Base-by-base conservation (phyloP, 2,329 filamentous ascomycete species). In the Colletotrichum sp. region DNA sequence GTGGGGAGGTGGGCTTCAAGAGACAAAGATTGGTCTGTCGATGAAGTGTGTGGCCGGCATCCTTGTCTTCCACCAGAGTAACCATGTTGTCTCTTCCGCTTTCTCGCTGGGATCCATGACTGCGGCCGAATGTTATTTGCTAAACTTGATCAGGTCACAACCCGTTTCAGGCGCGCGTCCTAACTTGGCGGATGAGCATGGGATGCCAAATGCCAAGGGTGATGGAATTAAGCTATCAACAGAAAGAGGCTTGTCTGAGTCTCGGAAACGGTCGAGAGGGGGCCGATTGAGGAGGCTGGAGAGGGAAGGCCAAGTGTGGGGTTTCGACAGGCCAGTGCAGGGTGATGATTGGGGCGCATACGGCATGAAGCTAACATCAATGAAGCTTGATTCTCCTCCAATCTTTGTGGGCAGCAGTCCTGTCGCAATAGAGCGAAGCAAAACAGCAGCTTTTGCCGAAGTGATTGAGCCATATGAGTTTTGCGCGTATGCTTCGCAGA, bases 321-420 rank as follows among this genome's bases (percentile, higher is more conserved):
- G 44, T 55, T 18, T 64, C 44, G 5, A 9, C 18, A 21, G 32
- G 24, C 57, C 36, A 18, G 26, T 2, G 18, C 32, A 39, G 24
- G 44, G 36, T n/a, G 34, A 10, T 74, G 64, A 74, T 76, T 76
- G 74, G 74, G 8, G 74, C 74, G 74, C 74, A 69, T 76, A 74
- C 12, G 21, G 16, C 44, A 18, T 6, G 16, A 21, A 12, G 24
- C 36, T 13, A 66, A 30, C 12, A 30, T 60, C 44, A 52, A 52
- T 21, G 44, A 76, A 65, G 70, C 65, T 62, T 69, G 74, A 74
- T 69, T 73, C 21, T 28, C 57, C 34, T 69, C 49, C n/a, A 44
- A 68, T 68, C 57, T 59, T 59, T 18, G 5, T 28, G 18, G 52
- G 71, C 68, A 52, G 74, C 74, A 44, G 65, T 36, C 68, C 68